These are phyloP conservation scores for Fomitiporia mediterranea DNA, from an alignment of 1,284 basidiomycete species.

Conservation along the genomic window DNA sequence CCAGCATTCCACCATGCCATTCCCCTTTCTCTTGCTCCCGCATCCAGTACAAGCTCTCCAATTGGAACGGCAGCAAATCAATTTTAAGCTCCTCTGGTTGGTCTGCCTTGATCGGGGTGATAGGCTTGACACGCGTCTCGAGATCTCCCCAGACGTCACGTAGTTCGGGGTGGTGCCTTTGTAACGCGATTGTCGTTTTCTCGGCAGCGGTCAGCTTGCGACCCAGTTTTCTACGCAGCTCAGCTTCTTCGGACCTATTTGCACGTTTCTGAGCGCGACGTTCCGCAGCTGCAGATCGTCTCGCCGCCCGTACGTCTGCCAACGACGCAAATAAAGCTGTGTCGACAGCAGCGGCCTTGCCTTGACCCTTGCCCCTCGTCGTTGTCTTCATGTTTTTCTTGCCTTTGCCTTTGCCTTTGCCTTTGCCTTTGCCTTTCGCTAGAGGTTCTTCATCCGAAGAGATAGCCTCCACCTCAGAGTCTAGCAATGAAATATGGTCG, in stretches of 20 bases:
- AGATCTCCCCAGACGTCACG: slow-evolving; percentile 86
- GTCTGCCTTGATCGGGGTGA: slow-evolving; percentile 65
- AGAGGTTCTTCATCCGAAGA: slow-evolving; percentile 36
- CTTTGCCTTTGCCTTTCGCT: slow-evolving; percentile 30
- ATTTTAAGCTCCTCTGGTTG: slow-evolving; percentile 82
- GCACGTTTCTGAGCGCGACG: slow-evolving; percentile 28
- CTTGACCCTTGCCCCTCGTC: slow-evolving; percentile 29
- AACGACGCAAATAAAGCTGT: slow-evolving; percentile 32
- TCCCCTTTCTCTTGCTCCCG: slow-evolving; percentile 83
- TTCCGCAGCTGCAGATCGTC: slow-evolving; percentile 26
- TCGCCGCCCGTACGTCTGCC: slow-evolving; percentile 30
- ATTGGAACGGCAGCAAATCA: slow-evolving; percentile 75
- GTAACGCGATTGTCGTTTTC: slow-evolving; percentile 63
- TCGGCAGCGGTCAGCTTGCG: slow-evolving; percentile 75
- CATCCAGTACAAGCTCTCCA: slow-evolving; percentile 96
- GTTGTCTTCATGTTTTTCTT: too few relatives aligned
- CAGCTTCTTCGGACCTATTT: slow-evolving; percentile 45
- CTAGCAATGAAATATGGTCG: slow-evolving; percentile 28
- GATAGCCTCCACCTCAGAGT: slow-evolving; percentile 24
- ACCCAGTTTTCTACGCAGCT: slow-evolving; percentile 51
- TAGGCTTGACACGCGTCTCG: slow-evolving; percentile 55
- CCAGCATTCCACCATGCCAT: slow-evolving; percentile 93
- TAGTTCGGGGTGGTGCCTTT: slow-evolving; percentile 72
- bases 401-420: slow-evolving; percentile 30
- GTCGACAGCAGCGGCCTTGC: slow-evolving; percentile 17